These are phyloP conservation scores for Trichoderma koningii DNA, from an alignment of 2,329 filamentous ascomycete genomes.

Conservation along the genomic window DNA sequence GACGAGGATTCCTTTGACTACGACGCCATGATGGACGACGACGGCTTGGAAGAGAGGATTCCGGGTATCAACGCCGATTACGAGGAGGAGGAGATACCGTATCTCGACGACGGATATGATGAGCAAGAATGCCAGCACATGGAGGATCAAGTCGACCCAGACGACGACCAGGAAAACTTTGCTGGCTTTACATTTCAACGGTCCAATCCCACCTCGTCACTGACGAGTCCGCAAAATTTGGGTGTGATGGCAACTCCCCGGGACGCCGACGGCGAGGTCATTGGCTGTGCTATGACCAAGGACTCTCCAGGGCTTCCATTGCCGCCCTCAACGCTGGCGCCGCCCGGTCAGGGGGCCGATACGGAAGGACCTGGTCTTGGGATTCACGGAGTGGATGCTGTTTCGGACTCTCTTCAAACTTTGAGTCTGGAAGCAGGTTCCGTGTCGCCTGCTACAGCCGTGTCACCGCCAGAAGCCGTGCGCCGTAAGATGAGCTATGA, in stretches of 20 bases:
- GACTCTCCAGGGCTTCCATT: conserved; percentile 42
- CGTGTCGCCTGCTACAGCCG: conserved; percentile 1
- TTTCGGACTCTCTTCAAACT: conserved; percentile 26
- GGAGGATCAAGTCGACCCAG: conserved; percentile 46
- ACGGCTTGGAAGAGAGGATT: conserved; percentile 67
- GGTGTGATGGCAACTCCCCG: conserved; percentile 55
- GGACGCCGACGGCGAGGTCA: conserved; percentile 54
- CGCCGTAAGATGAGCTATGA: conserved; percentile 46
- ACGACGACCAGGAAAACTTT: conserved; percentile 63
- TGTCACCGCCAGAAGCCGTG: conserved; percentile 28
- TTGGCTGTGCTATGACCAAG: conserved; percentile 58
- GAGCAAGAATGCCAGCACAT: conserved; percentile 31
- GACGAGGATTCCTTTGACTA: conserved; percentile 64
- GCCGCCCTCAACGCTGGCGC: conserved; percentile 25
- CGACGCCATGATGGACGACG: conserved; percentile 66
- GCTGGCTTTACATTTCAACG: conserved; percentile 61
- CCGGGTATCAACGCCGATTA: conserved; percentile 57
- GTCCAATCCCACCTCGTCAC: conserved; percentile 53
- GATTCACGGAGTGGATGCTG: conserved; percentile 43
- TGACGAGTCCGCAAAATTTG: conserved; percentile 53
- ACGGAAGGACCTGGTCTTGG: conserved; percentile 44
- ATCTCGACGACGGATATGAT: conserved; percentile 35
- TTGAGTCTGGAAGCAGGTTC: conserved; percentile 3
- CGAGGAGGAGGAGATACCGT: conserved; percentile 47
- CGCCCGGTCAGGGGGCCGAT: conserved; percentile 23